Evolutionary conservation across 495 filamentous ascomycete species (phyloP), one percentile per base, ranked within the genome.

Genomic region (Aspergillus affinis): DNA sequence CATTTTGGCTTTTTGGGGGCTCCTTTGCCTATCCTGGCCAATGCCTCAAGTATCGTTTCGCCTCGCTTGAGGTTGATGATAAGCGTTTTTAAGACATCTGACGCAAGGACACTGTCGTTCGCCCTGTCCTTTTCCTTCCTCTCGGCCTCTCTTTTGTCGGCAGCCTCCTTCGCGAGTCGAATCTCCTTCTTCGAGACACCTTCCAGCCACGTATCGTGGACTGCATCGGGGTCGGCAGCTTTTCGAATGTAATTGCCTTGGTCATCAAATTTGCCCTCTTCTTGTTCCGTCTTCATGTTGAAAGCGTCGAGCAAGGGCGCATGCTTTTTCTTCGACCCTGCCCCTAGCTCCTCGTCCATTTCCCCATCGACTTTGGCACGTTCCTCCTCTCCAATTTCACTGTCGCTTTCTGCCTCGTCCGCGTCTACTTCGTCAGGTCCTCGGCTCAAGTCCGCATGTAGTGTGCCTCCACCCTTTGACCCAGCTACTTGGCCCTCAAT

Each of bases 221-320:
- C 83, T 5, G 93, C 92, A 67, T 97, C 91, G 1, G 92, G 91
- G 66, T 98, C 94, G 0, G 74, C 79, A 1, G 92, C 92, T 62
- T 93, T 94, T n/a, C 94, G 83, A 30, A 98, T 86, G 70, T 82
- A 98, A 69, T 97, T 98, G 3, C 94, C 94, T 17, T 85, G 77
- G 55, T 90, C 90, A 68, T 98, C 94, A 66, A 97, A 98, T 13
- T 85, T 80, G 0, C 94, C 94, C 67, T 98, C 94, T 70, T 98
- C 95, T 67, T 92, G 86, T 73, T 98, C 94, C 6, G 80, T 75
- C 51, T 82, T 85, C 84, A 98, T 92, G 67, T 98, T 97, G 81
- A 98, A 98, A 0, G 92, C 94, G 73, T 97, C 94, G 26, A 98
- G 80, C 65, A 94, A 88, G n/a, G 94, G 94, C 17, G 95, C 95